Conservation (phyloP, 23 red algal species). For the Gracilaria domingensis region DNA sequence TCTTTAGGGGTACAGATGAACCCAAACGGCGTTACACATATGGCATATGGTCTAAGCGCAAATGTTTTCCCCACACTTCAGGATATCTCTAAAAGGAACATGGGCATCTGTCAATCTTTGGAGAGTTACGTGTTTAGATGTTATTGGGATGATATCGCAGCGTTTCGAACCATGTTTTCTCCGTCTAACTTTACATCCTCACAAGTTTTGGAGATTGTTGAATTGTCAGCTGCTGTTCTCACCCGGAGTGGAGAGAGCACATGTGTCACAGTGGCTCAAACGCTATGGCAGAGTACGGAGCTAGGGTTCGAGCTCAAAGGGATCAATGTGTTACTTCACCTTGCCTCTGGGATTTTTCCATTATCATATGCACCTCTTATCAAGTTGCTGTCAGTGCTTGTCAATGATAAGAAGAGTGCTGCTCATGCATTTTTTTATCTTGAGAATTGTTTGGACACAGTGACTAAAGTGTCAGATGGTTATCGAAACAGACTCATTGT, state of each 20-base stretch:
- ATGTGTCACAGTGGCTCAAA: background rate
- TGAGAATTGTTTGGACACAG: conserved; percentile 25
- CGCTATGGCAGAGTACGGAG: conserved; percentile 38
- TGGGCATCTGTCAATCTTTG: conserved; percentile 32
- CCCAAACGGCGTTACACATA: conserved; percentile 21
- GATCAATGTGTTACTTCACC: conserved; percentile 12
- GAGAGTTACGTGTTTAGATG: conserved; percentile 29
- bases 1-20: background rate
- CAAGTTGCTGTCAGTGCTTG: conserved; percentile 32
- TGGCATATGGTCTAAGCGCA: conserved; percentile 8
- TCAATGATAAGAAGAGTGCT: conserved; percentile 38
- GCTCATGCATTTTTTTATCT: conserved; percentile 35
- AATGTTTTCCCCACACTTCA: conserved; percentile 56
- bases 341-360: conserved; percentile 56
- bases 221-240: conserved; percentile 27
- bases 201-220: conserved; percentile 47
- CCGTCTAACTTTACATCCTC: conserved; percentile 21
- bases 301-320: background rate
- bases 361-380: conserved; percentile 48
- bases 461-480: conserved; percentile 39
- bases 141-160: conserved; percentile 54
- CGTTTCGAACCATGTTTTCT: conserved; percentile 57
- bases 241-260: conserved; percentile 12
- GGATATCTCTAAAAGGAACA: background rate
- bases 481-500: conserved; percentile 39